Evolutionary conservation across 208 protist species (phyloP).

Genomic region (Leishmania lainsoni): DNA sequence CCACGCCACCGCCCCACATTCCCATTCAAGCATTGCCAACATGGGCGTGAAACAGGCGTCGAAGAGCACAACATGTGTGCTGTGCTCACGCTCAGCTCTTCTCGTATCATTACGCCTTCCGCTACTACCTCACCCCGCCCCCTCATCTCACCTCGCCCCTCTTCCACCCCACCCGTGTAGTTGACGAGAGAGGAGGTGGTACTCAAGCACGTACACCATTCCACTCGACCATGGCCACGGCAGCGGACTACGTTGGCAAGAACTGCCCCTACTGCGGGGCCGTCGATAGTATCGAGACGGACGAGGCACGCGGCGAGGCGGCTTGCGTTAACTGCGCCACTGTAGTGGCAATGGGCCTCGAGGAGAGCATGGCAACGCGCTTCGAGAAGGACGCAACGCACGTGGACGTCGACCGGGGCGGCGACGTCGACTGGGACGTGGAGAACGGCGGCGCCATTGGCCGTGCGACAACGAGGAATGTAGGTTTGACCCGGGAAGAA

Average conservation of each 20-base stretch:
- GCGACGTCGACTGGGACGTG: constrained; percentile 19
- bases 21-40: neutral
- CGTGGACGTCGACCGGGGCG: constrained; percentile 63
- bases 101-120: too few relatives aligned
- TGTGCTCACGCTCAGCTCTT: neutral
- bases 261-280: constrained; percentile 82
- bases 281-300: constrained; percentile 68
- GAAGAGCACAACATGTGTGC: neutral
- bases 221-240: constrained; percentile 48
- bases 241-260: constrained; percentile 67
- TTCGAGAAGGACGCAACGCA: constrained; percentile 76
- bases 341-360: constrained; percentile 80
- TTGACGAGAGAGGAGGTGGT: too few relatives aligned
- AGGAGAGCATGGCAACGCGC: constrained; percentile 67
- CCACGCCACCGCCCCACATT: neutral
- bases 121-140: too few relatives aligned
- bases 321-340: constrained; percentile 79
- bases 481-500: constrained; percentile 27
- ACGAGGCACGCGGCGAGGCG: constrained; percentile 77
- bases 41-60: neutral
- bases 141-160: neutral
- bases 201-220: neutral
- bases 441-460: constrained; percentile 13
- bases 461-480: constrained; percentile 17
- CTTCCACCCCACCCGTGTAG: neutral